phyloP scores from a whole-genome alignment of 2,329 filamentous ascomycete species.

The Botrytis fabae region DNA sequence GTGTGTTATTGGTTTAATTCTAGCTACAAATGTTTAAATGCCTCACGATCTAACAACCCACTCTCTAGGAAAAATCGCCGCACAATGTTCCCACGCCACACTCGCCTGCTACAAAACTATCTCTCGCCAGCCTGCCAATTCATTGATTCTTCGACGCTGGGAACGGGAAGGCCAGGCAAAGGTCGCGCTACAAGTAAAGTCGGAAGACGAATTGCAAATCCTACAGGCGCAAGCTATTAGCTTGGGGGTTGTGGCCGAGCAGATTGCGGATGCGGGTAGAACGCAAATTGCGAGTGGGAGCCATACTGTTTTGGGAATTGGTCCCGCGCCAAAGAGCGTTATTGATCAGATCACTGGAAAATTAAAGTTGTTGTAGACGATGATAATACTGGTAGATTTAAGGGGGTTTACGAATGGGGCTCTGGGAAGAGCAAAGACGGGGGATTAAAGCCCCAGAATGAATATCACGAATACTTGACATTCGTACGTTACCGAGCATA shows the following conservation, averaged over 20 bases:
- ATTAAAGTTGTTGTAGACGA: constrained; percentile 71
- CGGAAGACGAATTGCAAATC: constrained; percentile 75
- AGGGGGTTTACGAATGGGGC: no score
- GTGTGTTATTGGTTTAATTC: constrained; percentile 50
- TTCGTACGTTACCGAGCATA: neutral
- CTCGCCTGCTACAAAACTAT: constrained; percentile 95
- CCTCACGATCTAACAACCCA: constrained; percentile 5
- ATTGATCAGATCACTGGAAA: constrained; percentile 84
- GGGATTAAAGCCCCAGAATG: neutral
- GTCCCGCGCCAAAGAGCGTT: constrained; percentile 78
- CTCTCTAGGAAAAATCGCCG: constrained; percentile 84
- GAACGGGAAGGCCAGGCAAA: constrained; percentile 86
- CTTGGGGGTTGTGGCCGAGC: constrained; percentile 81
- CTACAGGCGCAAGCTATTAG: constrained; percentile 77
- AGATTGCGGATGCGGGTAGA: constrained; percentile 92
- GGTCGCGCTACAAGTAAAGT: constrained; percentile 86
- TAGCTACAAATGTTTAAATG: neutral
- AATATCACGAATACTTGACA: neutral
- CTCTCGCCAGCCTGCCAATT: constrained; percentile 53
- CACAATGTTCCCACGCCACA: constrained; percentile 93
- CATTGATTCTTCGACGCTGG: constrained; percentile 76
- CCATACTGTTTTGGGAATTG: constrained; percentile 84
- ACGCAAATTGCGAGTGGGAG: constrained; percentile 96
- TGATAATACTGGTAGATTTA: neutral
- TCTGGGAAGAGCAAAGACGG: neutral